These are phyloP conservation scores for Phytophthora multivora DNA, from an alignment of 352 stramenopile genomes.

Conservation along the genomic window DNA sequence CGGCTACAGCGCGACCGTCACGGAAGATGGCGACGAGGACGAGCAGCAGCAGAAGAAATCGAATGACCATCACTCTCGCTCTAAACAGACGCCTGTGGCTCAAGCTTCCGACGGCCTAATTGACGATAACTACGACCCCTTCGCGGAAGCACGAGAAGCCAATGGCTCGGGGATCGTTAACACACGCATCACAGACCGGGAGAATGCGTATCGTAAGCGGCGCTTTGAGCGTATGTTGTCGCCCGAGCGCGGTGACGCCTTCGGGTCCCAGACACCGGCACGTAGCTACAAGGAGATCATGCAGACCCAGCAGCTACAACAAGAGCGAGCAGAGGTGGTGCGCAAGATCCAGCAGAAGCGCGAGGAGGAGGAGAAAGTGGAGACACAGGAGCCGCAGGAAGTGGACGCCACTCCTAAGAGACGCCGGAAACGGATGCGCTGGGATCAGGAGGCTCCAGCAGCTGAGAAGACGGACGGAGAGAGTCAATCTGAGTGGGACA, in stretches of 20 bases:
- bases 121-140: conserved; percentile 91
- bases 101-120: conserved; percentile 56
- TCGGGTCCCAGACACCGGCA: conserved; percentile 83
- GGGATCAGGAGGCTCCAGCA: conserved; percentile 72
- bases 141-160: conserved; percentile 75
- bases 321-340: conserved; percentile 87
- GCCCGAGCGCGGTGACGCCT: conserved; percentile 91
- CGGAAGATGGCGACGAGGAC: conserved; percentile 61
- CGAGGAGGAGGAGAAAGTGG: conserved; percentile 58
- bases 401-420: conserved; percentile 61
- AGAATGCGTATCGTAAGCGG: conserved; percentile 92
- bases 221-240: conserved; percentile 90
- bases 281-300: conserved; percentile 91
- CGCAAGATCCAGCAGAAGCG: conserved; percentile 88
- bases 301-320: conserved; percentile 87
- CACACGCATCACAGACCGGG: conserved; percentile 93
- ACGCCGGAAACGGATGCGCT: conserved; percentile 77
- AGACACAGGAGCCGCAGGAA: conserved; percentile 34
- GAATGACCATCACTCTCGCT: conserved; percentile 37
- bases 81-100: neutral
- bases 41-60: conserved; percentile 35
- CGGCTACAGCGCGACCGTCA: conserved; percentile 63
- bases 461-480: conserved; percentile 70
- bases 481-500: conserved; percentile 78
- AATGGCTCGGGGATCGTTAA: conserved; percentile 94